phyloP scores from a whole-genome alignment of 176 grass and related monocot genomes.

The Aegilops speltoides region DNA sequence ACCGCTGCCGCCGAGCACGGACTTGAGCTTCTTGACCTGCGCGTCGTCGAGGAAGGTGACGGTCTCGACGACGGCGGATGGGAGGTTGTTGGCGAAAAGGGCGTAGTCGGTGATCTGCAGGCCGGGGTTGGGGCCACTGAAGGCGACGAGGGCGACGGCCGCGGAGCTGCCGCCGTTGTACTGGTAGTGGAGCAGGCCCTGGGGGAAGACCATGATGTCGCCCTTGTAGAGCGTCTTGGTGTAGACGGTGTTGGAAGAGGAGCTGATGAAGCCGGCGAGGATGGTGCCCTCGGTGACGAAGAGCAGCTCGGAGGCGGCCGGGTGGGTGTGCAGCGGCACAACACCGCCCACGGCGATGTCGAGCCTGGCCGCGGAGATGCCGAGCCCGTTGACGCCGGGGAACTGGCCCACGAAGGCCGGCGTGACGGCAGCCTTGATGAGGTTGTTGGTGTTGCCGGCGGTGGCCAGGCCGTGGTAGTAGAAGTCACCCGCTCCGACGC shows the following conservation, averaged over 20 bases:
- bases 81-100: constrained; percentile 77
- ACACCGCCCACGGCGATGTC: constrained; percentile 63
- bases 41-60: constrained; percentile 77
- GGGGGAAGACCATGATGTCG: constrained; percentile 69
- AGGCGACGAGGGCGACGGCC: constrained; percentile 55
- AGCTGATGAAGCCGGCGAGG: constrained; percentile 61
- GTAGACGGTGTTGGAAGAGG: constrained; percentile 46
- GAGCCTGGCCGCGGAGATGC: constrained; percentile 66
- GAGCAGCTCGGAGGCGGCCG: constrained; percentile 62
- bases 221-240: constrained; percentile 52
- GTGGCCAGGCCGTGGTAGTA: constrained; percentile 46
- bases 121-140: constrained; percentile 68
- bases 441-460: constrained; percentile 42
- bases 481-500: constrained; percentile 52
- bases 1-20: constrained; percentile 62
- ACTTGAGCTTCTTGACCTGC: constrained; percentile 80
- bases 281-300: constrained; percentile 50
- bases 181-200: constrained; percentile 74
- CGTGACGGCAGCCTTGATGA: constrained; percentile 60
- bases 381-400: constrained; percentile 74
- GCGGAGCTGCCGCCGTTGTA: constrained; percentile 44
- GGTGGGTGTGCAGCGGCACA: constrained; percentile 73
- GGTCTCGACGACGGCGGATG: constrained; percentile 56
- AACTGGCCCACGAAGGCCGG: constrained; percentile 75
- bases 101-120: constrained; percentile 75